phyloP scores from a whole-genome alignment of 371 early-diverging fungal genomes.

The Scutellospora calospora region DNA sequence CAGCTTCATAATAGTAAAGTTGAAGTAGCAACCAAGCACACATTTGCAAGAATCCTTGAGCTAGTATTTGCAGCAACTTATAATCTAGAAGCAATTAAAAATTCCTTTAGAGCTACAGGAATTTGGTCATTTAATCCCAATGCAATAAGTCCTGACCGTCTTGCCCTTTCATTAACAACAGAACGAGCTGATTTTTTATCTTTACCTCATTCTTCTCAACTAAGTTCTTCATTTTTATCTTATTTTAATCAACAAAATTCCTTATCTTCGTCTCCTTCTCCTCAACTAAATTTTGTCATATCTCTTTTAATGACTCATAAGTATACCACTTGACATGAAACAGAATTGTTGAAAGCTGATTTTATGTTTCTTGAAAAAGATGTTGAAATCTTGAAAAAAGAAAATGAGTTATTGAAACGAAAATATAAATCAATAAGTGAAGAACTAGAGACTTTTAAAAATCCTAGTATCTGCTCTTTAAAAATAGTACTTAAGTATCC shows the following conservation, averaged over 20 bases:
- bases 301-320: background rate
- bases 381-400: background rate
- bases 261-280: background rate
- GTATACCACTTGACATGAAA: background rate
- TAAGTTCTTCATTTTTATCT: background rate
- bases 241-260: background rate
- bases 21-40: conserved; percentile 1
- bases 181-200: background rate
- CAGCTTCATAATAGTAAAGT: background rate
- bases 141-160: conserved; percentile 8
- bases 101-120: conserved; percentile 25
- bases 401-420: background rate
- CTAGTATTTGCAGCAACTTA: conserved; percentile 13
- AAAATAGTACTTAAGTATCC: background rate
- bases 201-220: background rate
- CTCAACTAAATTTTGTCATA: too few species aligned
- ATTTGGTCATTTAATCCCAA: conserved; percentile 28
- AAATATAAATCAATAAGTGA: background rate
- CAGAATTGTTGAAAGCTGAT: background rate
- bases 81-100: background rate
- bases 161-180: background rate
- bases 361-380: background rate
- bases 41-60: conserved; percentile 22
- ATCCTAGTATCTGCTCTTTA: conserved; percentile 5
- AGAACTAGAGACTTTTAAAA: conserved; percentile 10